A percentile compares a stretch with the other conserved stretches of the same genome.
These are phyloP conservation scores for Rubia yunnanensis DNA, from an alignment of 257 asterid genomes.

Conservation along the genomic window DNA sequence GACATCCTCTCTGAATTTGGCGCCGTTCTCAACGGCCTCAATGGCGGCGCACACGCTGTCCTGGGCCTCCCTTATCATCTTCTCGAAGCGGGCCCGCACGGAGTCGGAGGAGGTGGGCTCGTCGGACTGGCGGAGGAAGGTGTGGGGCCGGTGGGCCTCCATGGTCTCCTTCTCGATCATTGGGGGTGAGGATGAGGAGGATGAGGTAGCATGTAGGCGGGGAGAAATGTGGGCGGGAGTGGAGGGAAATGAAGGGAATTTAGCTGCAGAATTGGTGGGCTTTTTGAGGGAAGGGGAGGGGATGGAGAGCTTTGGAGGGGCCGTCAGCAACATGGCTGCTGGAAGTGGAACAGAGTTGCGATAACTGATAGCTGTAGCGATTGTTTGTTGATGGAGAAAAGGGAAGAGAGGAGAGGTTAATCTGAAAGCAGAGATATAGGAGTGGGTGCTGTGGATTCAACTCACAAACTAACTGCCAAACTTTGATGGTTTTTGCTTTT, in stretches of 20 bases:
- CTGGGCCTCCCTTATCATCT: slow-evolving; percentile 85
- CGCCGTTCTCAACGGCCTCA: slow-evolving; percentile 66
- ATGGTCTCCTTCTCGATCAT: slow-evolving; percentile 64
- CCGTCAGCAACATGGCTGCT: slow-evolving; percentile 12
- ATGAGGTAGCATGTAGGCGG: slow-evolving; percentile 7
- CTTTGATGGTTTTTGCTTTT: neutral
- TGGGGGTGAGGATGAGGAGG: slow-evolving; percentile 21
- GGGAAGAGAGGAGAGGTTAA: neutral
- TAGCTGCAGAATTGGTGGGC: neutral
- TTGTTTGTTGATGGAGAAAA: neutral
- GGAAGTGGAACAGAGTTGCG: neutral
- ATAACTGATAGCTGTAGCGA: neutral
- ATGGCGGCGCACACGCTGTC: slow-evolving; percentile 68
- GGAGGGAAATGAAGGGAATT: neutral
- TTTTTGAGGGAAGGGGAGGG: slow-evolving; percentile 10
- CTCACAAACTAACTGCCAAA: neutral
- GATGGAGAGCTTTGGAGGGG: slow-evolving; percentile 17
- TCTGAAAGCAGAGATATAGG: neutral
- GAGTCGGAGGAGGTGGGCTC: slow-evolving; percentile 15
- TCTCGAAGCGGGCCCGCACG: slow-evolving; percentile 70
- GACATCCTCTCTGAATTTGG: slow-evolving; percentile 73
- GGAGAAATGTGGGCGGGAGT: neutral
- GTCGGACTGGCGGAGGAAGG: slow-evolving; percentile 63
- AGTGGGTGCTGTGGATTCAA: neutral
- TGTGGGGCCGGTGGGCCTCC: slow-evolving; percentile 43